A percentile compares a stretch with the other conserved stretches of the same genome.
phyloP scores from a whole-genome alignment of 129 eudicot genomes.

The Smallanthus sonchifolius region DNA sequence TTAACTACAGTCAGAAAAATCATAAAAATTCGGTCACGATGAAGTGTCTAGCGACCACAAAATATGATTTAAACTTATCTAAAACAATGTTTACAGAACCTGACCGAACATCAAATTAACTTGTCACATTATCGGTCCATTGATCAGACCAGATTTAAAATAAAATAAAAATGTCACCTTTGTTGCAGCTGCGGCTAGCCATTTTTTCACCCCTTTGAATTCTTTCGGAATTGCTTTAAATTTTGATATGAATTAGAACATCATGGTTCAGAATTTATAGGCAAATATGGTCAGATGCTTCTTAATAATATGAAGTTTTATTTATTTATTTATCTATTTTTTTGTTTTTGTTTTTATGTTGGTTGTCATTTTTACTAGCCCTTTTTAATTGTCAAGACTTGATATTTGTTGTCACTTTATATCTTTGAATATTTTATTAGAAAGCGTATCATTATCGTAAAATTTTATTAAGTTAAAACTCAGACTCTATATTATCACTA shows the following conservation, averaged over 20 bases:
- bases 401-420: neutral
- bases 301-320: neutral
- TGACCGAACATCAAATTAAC: too few species aligned
- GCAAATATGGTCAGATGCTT: neutral
- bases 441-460: neutral
- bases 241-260: neutral
- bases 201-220: neutral
- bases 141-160: neutral
- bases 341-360: neutral
- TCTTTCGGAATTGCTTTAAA: neutral
- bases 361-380: neutral
- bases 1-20: conserved; percentile 4
- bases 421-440: neutral
- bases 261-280: neutral
- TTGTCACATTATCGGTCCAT: too few species aligned
- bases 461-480: neutral
- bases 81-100: too few species aligned
- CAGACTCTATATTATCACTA: neutral
- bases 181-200: neutral
- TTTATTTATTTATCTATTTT: neutral
- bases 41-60: neutral
- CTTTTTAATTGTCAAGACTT: neutral
- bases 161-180: neutral
- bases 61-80: neutral
- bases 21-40: neutral